phyloP scores from a whole-genome alignment of 164 flowering plant species.

The Echeveria elegans region DNA sequence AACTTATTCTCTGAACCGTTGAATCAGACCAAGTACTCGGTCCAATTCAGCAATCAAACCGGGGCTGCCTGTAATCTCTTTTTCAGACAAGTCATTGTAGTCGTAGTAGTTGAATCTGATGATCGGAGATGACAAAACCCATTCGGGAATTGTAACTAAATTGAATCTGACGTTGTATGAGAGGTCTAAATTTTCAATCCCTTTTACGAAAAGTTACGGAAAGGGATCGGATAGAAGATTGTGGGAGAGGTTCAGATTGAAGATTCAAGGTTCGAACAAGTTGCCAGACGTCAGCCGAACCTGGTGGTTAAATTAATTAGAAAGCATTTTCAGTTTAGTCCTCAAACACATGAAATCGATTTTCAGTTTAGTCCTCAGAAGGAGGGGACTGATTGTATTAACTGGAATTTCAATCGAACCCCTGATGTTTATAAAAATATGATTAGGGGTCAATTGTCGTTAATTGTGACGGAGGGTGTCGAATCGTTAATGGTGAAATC shows the following conservation, averaged over 20 bases:
- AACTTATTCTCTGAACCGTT: constrained; percentile 31
- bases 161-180: constrained; percentile 53
- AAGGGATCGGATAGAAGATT: constrained; percentile 60
- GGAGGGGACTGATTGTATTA: no score
- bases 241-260: constrained; percentile 55
- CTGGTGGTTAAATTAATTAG: no score
- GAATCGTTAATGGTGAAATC: no score
- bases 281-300: no score
- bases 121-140: constrained; percentile 70
- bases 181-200: constrained; percentile 63
- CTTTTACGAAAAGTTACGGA: constrained; percentile 51
- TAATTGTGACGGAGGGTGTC: no score
- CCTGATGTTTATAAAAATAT: no score
- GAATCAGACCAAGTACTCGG: constrained; percentile 43
- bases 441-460: no score
- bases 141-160: constrained; percentile 43
- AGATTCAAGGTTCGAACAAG: no score
- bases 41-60: constrained; percentile 38
- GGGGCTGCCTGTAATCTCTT: constrained; percentile 60
- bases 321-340: no score
- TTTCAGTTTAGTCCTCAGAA: no score
- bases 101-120: constrained; percentile 65
- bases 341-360: no score
- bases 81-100: constrained; percentile 59
- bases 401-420: no score